A percentile compares a stretch with the other conserved stretches of the same genome.
Evolutionary conservation across 2,329 filamentous ascomycete species (phyloP).

Genomic region (Lecanosticta acicola): DNA sequence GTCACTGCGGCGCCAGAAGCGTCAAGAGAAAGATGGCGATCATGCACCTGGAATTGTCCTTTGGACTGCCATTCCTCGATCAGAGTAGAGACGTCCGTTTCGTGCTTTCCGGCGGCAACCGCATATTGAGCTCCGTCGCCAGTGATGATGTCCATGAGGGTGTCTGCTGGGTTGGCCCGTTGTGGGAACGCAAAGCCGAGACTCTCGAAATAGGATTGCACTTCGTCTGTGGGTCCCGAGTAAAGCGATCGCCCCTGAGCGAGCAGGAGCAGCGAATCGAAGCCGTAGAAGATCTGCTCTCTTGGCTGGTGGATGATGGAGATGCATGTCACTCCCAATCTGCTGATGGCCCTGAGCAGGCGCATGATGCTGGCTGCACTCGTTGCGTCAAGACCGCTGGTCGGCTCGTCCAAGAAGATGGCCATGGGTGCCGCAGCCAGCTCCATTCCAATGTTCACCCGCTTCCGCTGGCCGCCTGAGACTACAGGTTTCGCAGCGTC

Average conservation of each 20-base stretch:
- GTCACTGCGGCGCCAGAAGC: slow-evolving; percentile 11
- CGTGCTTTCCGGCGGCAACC: slow-evolving; percentile 25
- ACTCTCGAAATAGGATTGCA: slow-evolving; percentile 47
- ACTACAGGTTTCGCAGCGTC: slow-evolving; percentile 49
- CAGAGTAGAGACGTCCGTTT: slow-evolving; percentile 45
- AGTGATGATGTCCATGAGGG: slow-evolving; percentile 57
- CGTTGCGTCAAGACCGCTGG: slow-evolving; percentile 44
- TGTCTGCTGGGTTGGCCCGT: slow-evolving; percentile 52
- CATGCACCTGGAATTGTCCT: slow-evolving; percentile 16
- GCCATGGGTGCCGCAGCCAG: slow-evolving; percentile 53
- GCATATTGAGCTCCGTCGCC: slow-evolving; percentile 51
- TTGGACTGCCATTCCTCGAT: slow-evolving; percentile 44
- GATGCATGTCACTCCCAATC: slow-evolving; percentile 53
- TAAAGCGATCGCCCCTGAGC: slow-evolving; percentile 53
- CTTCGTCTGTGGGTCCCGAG: slow-evolving; percentile 43
- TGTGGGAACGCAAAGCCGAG: slow-evolving; percentile 48
- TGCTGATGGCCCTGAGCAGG: slow-evolving; percentile 50
- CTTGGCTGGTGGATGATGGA: slow-evolving; percentile 58
- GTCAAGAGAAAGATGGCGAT: slow-evolving; percentile 1
- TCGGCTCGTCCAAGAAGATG: slow-evolving; percentile 33
- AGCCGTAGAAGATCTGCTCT: slow-evolving; percentile 53
- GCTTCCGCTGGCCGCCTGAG: slow-evolving; percentile 54
- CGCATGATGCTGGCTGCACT: slow-evolving; percentile 53
- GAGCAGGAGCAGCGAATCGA: slow-evolving; percentile 54
- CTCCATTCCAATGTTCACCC: slow-evolving; percentile 56